These are phyloP conservation scores for Pouteria campechiana DNA, from an alignment of 179 eudicot species.

Conservation along the genomic window DNA sequence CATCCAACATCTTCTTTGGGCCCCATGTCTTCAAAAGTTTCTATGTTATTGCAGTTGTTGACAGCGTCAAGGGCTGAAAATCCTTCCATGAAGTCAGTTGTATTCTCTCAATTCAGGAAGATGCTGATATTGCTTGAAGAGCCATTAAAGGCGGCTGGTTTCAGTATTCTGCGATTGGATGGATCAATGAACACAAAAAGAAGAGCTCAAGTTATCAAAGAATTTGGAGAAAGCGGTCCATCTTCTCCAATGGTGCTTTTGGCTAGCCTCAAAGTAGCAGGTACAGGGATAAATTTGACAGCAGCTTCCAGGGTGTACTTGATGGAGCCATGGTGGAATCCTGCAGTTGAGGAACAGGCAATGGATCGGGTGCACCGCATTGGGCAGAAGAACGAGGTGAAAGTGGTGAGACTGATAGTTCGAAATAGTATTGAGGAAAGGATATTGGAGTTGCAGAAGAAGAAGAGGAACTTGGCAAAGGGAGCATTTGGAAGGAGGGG, in stretches of 20 bases:
- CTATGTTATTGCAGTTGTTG: constrained; percentile 55
- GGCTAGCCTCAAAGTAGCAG: constrained; percentile 74
- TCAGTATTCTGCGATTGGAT: constrained; percentile 59
- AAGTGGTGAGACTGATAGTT: constrained; percentile 64
- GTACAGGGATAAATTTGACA: constrained; percentile 68
- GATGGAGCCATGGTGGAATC: constrained; percentile 98
- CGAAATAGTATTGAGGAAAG: constrained; percentile 68
- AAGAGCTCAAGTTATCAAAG: constrained; percentile 57
- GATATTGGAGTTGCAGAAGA: constrained; percentile 65
- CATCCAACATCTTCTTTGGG: constrained; percentile 16
- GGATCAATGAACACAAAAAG: constrained; percentile 75
- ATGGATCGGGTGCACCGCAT: constrained; percentile 89
- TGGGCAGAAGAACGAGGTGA: constrained; percentile 73
- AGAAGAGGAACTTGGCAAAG: constrained; percentile 48
- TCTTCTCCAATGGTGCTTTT: constrained; percentile 62
- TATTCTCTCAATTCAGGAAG: constrained; percentile 83
- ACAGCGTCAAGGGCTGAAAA: constrained; percentile 29
- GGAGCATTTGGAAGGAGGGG: constrained; percentile 57
- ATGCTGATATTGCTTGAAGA: constrained; percentile 71
- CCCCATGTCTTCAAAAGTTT: constrained; percentile 50
- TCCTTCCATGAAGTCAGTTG: constrained; percentile 52
- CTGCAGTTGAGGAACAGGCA: constrained; percentile 91
- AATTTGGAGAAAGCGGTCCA: constrained; percentile 32
- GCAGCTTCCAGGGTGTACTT: constrained; percentile 72
- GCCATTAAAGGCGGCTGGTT: constrained; percentile 68